These are phyloP conservation scores for Psilocybe azurescens DNA, from an alignment of 768 basidiomycete genomes.

Conservation along the genomic window DNA sequence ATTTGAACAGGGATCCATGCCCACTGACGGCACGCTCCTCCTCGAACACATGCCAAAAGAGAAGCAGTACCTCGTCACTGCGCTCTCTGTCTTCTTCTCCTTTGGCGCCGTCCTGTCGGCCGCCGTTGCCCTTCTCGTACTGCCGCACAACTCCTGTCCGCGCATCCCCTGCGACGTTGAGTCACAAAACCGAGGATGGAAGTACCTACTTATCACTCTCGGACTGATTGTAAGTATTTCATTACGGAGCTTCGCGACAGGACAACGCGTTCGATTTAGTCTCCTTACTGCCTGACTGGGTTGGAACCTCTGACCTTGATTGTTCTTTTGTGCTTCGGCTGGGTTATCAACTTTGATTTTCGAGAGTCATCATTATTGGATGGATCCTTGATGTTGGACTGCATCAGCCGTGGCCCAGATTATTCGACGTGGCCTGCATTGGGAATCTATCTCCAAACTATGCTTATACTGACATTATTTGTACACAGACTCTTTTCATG, in stretches of 20 bases:
- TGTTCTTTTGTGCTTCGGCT: no score
- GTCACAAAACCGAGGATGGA: conserved; percentile 85
- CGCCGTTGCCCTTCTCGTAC: conserved; percentile 75
- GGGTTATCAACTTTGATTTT: no score
- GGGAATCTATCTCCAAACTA: neutral
- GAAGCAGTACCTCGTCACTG: conserved; percentile 93
- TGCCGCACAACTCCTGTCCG: conserved; percentile 78
- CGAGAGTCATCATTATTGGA: no score
- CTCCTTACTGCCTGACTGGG: no score
- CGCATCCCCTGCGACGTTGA: conserved; percentile 63
- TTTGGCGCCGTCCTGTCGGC: conserved; percentile 89
- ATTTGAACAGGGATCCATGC: conserved; percentile 82
- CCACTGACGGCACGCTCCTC: conserved; percentile 92
- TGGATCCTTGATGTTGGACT: no score
- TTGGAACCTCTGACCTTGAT: no score
- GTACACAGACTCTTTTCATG: conserved; percentile 79
- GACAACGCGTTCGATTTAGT: no score
- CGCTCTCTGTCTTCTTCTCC: conserved; percentile 95
- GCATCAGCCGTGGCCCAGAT: no score
- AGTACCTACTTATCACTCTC: conserved; percentile 77
- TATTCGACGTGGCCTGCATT: no score
- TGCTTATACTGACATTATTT: neutral
- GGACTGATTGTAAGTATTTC: conserved; percentile 78
- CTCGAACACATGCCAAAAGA: conserved; percentile 91
- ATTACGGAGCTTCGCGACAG: conserved; percentile 1